phyloP scores from a whole-genome alignment of 2,329 filamentous ascomycete genomes.

The Aplosporella prunicola region DNA sequence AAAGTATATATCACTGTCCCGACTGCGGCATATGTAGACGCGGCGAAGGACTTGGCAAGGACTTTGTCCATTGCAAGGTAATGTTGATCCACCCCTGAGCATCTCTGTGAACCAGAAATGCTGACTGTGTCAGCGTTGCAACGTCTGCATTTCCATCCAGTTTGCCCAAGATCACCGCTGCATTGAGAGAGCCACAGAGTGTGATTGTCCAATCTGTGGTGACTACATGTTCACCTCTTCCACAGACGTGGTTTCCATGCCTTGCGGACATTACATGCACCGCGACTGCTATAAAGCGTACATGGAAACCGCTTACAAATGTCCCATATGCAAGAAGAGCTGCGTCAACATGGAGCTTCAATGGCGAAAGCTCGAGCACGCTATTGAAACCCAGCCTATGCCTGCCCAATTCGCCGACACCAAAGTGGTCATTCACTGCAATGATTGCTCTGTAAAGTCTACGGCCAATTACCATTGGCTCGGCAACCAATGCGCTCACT shows the following conservation, averaged over 20 bases:
- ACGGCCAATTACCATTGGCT: constrained; percentile 90
- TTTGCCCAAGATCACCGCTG: constrained; percentile 82
- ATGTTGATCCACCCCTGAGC: constrained; percentile 15
- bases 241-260: constrained; percentile 83
- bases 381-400: constrained; percentile 87
- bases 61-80: constrained; percentile 98
- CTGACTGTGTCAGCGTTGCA: constrained; percentile 48
- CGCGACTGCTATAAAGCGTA: constrained; percentile 80
- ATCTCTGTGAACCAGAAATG: not conserved
- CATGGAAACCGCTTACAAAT: constrained; percentile 86
- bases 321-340: constrained; percentile 91
- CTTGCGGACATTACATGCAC: constrained; percentile 93
- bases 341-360: constrained; percentile 96
- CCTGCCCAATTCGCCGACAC: constrained; percentile 71
- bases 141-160: constrained; percentile 85
- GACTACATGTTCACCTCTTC: constrained; percentile 95
- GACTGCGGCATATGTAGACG: constrained; percentile 94
- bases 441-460: constrained; percentile 85
- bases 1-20: constrained; percentile 89
- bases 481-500: constrained; percentile 71
- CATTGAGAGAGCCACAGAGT: constrained; percentile 88
- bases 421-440: constrained; percentile 77
- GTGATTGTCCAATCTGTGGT: constrained; percentile 91
- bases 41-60: constrained; percentile 84
- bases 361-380: constrained; percentile 81